Percentiles rank a stretch among this genome's conserved stretches.
Conservation (phyloP, 495 filamentous ascomycete species). For the Bathelium albidoporum region DNA sequence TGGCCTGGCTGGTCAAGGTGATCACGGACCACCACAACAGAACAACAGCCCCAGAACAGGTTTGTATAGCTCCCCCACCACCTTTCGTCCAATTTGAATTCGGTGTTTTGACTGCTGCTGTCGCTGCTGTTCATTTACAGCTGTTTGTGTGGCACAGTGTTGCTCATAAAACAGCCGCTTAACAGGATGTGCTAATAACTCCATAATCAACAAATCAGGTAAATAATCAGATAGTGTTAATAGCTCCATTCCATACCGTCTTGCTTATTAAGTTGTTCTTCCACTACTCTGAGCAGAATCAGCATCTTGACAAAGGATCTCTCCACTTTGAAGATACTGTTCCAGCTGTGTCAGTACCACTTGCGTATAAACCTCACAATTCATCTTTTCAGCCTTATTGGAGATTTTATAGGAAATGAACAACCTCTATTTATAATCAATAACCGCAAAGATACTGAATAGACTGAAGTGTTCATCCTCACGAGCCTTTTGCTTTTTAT, state of each 20-base stretch:
- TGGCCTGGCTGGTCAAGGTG: no score
- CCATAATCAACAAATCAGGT: no score
- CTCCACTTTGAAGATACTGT: not conserved
- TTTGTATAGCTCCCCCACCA: no score
- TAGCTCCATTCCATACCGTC: not conserved
- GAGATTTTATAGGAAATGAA: not conserved
- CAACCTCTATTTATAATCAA: not conserved
- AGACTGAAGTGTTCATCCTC: not conserved
- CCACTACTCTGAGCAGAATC: not conserved
- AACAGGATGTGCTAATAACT: not conserved
- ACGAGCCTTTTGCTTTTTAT: not conserved
- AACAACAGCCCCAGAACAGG: no score
- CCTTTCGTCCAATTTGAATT: no score
- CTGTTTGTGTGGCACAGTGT: no score
- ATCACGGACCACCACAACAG: no score
- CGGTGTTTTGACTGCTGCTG: no score
- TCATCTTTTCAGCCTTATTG: not conserved
- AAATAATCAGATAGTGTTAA: not conserved
- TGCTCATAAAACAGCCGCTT: no score
- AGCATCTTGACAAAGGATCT: not conserved
- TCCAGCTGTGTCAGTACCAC: not conserved
- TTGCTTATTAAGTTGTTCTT: not conserved
- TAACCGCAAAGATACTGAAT: not conserved
- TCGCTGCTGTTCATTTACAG: no score
- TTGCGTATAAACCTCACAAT: not conserved